Evolutionary conservation across 306 rosid species (phyloP), one percentile per base, ranked within the genome.

Genomic region (Prunus mira): DNA sequence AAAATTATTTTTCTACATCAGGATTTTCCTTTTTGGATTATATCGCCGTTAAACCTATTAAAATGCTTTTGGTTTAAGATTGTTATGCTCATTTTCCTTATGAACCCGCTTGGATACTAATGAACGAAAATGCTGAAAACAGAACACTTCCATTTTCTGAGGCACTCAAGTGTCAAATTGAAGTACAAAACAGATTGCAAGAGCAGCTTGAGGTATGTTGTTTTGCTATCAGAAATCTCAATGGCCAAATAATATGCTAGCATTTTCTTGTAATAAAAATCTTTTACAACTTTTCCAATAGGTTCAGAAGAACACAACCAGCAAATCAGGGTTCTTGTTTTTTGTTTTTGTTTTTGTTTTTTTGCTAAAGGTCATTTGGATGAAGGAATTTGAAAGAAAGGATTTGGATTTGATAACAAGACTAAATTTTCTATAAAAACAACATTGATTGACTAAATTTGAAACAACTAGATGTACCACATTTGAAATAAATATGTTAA

Each of bases 141-240:
- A 93, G 96, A 57, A 91, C 81, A 81, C 81, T 89, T 65, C 91
- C 90, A 80, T 71, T 85, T 72, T 86, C 88, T 45, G 96, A 89
- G 73, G 96, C 91, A 47, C 54, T 92, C 2, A 86, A 80, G 73
- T 74, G 75, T 69, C 97, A 88, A 54, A 81, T 87, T 72, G 93
- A 95, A 83, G 97, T 86, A 71, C 97, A 92, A 80, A 92, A 81
- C 75, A 86, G 87, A 84, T 60, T 93, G 55, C 92, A 91, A 81
- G 93, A 92, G 78, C 97, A 96, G 80, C 90, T 91, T 0, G 96
- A 96, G 99, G 99, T 95, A 82, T 47, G 64, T 28, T 66, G 20
- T 62, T 55, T 55, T 55, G 4, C 47, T 4, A 43, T 65, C 6
- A 10, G 8, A 0, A 1, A 7, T 10, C 12, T 5, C 30, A 45